These are phyloP conservation scores for Tolypocladium tropicale DNA, from an alignment of 2,329 filamentous ascomycete genomes.

Conservation along the genomic window DNA sequence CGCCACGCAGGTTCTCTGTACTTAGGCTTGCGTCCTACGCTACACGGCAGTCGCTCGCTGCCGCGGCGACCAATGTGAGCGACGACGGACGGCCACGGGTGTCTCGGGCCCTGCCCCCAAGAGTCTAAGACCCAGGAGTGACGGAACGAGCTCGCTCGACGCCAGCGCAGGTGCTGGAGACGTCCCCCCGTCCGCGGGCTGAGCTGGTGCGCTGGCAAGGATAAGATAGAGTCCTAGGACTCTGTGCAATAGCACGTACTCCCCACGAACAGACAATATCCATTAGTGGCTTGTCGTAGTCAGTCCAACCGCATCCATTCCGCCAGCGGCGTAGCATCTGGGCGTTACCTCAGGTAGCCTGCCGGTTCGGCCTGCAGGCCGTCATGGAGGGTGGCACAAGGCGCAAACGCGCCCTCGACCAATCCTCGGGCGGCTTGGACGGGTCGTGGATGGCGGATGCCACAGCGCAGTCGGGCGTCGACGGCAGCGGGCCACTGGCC, in stretches of 20 bases:
- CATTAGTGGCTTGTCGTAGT: neutral
- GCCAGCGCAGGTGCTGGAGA: neutral
- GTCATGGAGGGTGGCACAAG: neutral
- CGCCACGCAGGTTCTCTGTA: neutral
- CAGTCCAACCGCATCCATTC: neutral
- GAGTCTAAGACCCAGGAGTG: neutral
- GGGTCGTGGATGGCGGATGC: neutral
- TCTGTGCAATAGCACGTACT: too few species aligned
- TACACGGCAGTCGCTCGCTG: neutral
- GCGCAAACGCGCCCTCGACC: neutral
- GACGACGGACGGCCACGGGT: neutral
- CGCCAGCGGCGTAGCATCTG: neutral
- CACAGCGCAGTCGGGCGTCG: conserved; percentile 1
- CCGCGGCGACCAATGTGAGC: neutral
- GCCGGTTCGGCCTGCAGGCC: neutral
- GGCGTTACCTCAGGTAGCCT: neutral
- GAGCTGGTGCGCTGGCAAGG: neutral
- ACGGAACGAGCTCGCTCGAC: neutral
- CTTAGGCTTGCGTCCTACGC: neutral
- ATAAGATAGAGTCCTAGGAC: too few species aligned
- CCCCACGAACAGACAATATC: too few species aligned
- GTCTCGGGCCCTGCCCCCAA: neutral
- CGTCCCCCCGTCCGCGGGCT: neutral
- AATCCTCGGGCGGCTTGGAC: neutral
- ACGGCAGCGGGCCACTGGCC: neutral